phyloP scores from a whole-genome alignment of 176 grass and related monocot genomes.

The Leersia perrieri region DNA sequence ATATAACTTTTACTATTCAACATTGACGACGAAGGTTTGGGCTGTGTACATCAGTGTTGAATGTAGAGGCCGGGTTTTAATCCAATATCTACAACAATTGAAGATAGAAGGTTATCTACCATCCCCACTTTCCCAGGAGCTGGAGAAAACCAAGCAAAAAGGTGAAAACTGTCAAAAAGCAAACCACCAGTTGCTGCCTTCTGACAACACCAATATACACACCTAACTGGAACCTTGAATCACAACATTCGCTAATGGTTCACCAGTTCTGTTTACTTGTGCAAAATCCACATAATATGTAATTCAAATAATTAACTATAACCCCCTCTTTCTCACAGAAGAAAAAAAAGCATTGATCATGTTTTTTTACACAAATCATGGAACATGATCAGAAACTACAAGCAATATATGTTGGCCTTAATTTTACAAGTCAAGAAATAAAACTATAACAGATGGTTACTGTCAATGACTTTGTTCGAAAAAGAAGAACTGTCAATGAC shows the following conservation, averaged over 20 bases:
- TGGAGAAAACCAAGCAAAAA: not conserved
- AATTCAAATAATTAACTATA: not conserved
- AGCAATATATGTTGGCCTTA: constrained; percentile 28
- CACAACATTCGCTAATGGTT: not conserved
- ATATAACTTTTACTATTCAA: not conserved
- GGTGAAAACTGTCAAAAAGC: not conserved
- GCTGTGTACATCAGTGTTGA: too few species aligned
- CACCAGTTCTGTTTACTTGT: not conserved
- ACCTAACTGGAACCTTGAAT: not conserved
- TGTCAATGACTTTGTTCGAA: not conserved
- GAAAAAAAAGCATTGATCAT: not conserved
- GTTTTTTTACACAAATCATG: not conserved
- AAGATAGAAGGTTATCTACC: too few species aligned
- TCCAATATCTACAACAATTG: too few species aligned
- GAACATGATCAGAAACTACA: constrained; percentile 17
- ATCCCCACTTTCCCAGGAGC: too few species aligned
- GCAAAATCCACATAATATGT: constrained; percentile 1
- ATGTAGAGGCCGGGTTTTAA: too few species aligned
- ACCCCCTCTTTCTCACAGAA: constrained; percentile 1
- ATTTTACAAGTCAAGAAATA: constrained; percentile 22
- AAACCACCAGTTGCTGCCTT: not conserved
- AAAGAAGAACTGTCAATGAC: not conserved
- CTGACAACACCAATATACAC: not conserved
- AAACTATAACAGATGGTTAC: constrained; percentile 25
- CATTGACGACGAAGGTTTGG: too few species aligned